phyloP scores from a whole-genome alignment of 768 basidiomycete genomes.

The Tephrocybe sp. region DNA sequence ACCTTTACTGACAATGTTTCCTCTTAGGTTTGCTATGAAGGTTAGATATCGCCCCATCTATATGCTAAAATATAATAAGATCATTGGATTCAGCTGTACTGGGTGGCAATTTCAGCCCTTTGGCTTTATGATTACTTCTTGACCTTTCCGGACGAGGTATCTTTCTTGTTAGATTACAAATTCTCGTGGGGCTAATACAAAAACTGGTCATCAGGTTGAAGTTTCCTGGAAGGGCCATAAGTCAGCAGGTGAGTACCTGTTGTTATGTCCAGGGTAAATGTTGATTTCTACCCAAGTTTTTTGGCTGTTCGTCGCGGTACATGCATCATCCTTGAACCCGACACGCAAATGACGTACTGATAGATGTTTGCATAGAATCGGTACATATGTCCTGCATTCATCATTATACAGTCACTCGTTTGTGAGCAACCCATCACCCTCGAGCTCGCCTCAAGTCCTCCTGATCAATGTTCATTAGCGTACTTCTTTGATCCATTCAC shows the following conservation, averaged over 20 bases:
- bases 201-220: neutral
- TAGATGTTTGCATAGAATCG: conserved; percentile 13
- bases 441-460: neutral
- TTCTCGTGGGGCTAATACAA: neutral
- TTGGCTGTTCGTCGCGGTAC: conserved; percentile 10
- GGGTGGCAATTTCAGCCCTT: conserved; percentile 13
- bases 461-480: neutral
- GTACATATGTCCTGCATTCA: conserved; percentile 15
- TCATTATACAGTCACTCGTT: conserved; percentile 13
- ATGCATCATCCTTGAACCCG: neutral
- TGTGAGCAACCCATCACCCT: neutral
- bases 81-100: conserved; percentile 7
- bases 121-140: conserved; percentile 20
- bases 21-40: conserved; percentile 9
- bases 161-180: neutral
- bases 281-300: conserved; percentile 1
- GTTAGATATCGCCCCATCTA: neutral
- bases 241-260: neutral
- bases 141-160: conserved; percentile 16
- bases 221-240: conserved; percentile 7
- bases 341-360: neutral
- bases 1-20: neutral
- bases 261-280: neutral
- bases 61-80: neutral
- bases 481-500: conserved; percentile 7